phyloP scores from a whole-genome alignment of 164 flowering plant genomes.

The Stephania yunnanensis region DNA sequence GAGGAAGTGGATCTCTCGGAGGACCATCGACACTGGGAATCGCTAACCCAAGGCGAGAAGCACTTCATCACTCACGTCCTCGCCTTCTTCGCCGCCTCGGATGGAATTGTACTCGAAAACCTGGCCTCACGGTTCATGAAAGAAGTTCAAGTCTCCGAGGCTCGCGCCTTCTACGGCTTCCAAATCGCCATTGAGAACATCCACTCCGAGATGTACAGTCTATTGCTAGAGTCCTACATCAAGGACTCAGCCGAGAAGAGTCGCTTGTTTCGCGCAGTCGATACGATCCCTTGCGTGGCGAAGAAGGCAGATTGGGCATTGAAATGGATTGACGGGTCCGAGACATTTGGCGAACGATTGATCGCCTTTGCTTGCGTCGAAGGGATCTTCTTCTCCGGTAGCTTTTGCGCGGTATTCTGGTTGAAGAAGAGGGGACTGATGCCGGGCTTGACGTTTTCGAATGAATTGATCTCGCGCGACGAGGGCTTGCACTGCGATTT shows the following conservation, averaged over 20 bases:
- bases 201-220: constrained; percentile 87
- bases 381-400: constrained; percentile 91
- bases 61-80: constrained; percentile 88
- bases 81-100: constrained; percentile 94
- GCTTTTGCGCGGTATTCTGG: constrained; percentile 89
- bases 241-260: constrained; percentile 56
- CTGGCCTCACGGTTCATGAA: constrained; percentile 84
- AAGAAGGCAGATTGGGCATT: constrained; percentile 88
- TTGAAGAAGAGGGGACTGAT: constrained; percentile 77
- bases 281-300: constrained; percentile 68
- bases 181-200: constrained; percentile 92
- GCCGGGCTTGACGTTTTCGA: constrained; percentile 88
- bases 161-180: constrained; percentile 85
- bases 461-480: constrained; percentile 83
- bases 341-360: constrained; percentile 66
- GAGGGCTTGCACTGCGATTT: constrained; percentile 89
- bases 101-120: constrained; percentile 85
- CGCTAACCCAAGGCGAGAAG: constrained; percentile 34
- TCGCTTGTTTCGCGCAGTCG: constrained; percentile 64
- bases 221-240: constrained; percentile 66
- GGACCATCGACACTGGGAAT: constrained; percentile 65
- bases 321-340: constrained; percentile 71
- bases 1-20: constrained; percentile 83
- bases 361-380: constrained; percentile 88
- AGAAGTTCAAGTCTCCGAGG: constrained; percentile 79